A percentile compares a stretch with the other conserved stretches of the same genome.
phyloP scores from a whole-genome alignment of 192 early-diverging fungal species.

The Coemansia sp. region DNA sequence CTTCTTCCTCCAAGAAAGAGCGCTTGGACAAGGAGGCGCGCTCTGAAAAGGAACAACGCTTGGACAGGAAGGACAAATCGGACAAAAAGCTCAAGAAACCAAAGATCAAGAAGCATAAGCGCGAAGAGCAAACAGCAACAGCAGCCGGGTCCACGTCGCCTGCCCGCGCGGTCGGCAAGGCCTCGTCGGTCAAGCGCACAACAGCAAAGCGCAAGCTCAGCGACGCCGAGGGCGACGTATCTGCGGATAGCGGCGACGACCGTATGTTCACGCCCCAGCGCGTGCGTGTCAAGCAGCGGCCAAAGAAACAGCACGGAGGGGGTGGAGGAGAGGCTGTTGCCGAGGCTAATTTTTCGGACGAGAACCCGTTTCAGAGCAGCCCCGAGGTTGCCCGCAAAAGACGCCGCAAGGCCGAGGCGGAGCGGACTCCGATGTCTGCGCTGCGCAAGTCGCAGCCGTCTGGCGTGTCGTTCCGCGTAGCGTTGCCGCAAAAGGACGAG shows the following conservation, averaged over 20 bases:
- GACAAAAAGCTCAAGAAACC: conserved; percentile 2
- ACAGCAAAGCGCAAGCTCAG: conserved; percentile 45
- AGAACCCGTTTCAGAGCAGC: conserved; percentile 53
- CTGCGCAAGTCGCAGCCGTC: conserved; percentile 52
- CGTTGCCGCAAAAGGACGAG: conserved; percentile 12
- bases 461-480: conserved; percentile 32
- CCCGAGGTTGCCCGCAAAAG: conserved; percentile 38
- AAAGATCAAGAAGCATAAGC: conserved; percentile 1
- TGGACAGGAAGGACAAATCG: background rate
- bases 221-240: conserved; percentile 14
- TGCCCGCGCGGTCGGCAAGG: conserved; percentile 11
- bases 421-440: conserved; percentile 32
- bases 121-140: no score
- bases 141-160: background rate
- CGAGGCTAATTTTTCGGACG: conserved; percentile 37
- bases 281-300: conserved; percentile 2
- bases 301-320: background rate
- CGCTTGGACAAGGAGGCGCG: no score
- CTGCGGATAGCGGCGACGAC: conserved; percentile 29
- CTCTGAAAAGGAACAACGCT: background rate
- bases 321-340: background rate
- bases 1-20: no score
- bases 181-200: conserved; percentile 4
- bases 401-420: conserved; percentile 17
- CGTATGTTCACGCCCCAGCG: conserved; percentile 16